A percentile compares a stretch with the other conserved stretches of the same genome.
Conservation (phyloP, 352 stramenopile genomes). For the Blastocystis sp. region DNA sequence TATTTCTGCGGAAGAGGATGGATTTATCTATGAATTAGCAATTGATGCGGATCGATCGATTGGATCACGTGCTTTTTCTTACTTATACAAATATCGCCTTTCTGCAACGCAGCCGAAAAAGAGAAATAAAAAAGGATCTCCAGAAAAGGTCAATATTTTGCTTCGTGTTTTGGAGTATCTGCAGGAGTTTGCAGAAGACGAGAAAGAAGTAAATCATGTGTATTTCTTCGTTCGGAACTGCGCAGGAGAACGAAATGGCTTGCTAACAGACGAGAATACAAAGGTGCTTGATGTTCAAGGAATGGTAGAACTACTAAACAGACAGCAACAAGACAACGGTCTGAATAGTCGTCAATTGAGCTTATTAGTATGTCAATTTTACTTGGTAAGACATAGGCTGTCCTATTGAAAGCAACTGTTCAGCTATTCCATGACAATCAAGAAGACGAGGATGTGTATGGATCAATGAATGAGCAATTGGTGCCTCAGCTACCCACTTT, state of each 20-base stretch:
- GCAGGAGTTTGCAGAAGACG: not conserved
- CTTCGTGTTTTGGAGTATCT: not conserved
- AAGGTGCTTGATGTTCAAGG: not conserved
- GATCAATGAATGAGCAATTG: not conserved
- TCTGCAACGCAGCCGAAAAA: not conserved
- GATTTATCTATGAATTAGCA: not conserved
- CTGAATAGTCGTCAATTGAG: not conserved
- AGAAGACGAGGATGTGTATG: not conserved
- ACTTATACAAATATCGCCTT: not conserved
- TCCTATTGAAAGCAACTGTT: not conserved
- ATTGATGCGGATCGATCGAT: not conserved
- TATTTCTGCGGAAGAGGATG: constrained; percentile 21
- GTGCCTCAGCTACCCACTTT: not conserved
- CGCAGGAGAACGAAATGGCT: not conserved
- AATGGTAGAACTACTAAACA: not conserved
- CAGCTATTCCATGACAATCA: constrained; percentile 13
- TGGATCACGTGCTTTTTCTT: not conserved
- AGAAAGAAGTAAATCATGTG: not conserved
- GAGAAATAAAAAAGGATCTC: not conserved
- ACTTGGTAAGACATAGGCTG: not conserved
- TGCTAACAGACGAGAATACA: not conserved
- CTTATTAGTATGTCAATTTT: not conserved
- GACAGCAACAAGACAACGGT: not conserved
- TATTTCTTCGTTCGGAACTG: constrained; percentile 31
- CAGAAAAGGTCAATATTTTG: not conserved